Base-by-base conservation (phyloP, 164 flowering plant genomes). In the Brasenia schreberi region DNA sequence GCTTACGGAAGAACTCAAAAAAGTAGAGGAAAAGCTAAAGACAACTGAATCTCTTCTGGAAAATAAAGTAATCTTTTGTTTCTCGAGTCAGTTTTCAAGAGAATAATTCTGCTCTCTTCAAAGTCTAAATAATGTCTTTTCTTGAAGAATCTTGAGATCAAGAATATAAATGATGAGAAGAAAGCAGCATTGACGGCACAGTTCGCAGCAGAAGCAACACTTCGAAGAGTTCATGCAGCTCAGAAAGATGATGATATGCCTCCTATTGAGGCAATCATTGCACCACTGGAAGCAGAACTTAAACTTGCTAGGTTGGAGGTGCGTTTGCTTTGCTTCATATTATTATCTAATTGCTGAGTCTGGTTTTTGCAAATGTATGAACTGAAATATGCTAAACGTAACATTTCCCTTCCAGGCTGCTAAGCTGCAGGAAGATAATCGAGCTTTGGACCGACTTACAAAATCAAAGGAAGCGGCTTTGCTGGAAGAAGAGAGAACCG, bases 201-300 rank as follows among this genome's bases (percentile, higher is more conserved):
- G 74, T 87, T 82, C 80, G 92, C 92, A 61, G 92, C 92, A n/a
- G 92, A 87, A 79, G 89, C 90, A 58, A 84, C 88, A 0, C 88
- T 87, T 67, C 69, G 92, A 67, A 82, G 92, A 69, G 92, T 87
- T 5, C 92, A 87, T 75, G 92, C 85, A 42, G 92, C 92, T 5
- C 92, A 87, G 42, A 87, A 85, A 68, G 92, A 87, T 68, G 92
- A 87, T 72, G 89, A 87, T 43, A 82, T 87, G 92, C 92, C 92
- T 56, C 92, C 92, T 1, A 87, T 87, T 76, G 92, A 87, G 74
- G 92, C 92, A 43, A 87, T 87, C 67, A 79, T 87, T 18, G 70
- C 92, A 63, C 92, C 92, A 14, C 71, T 87, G 68, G 92, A 87
- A 78, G 92, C 92, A 68, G 92, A 87, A 79, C 81, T 87, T 19